These are phyloP conservation scores for Henckelia pumila DNA, from an alignment of 257 asterid genomes.

Conservation along the genomic window DNA sequence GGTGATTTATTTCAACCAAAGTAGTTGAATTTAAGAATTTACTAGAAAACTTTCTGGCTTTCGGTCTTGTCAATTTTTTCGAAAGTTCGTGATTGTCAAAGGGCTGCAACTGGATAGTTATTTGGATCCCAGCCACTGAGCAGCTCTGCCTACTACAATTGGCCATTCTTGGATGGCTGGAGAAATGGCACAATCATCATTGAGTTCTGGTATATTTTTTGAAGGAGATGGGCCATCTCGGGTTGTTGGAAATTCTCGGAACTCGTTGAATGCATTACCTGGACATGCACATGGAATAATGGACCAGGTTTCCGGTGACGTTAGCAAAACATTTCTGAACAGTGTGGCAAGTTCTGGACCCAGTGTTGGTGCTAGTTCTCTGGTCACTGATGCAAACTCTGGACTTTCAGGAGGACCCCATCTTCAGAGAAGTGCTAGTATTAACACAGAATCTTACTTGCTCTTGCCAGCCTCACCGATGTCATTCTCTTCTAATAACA, in stretches of 20 bases:
- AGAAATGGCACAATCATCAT: slow-evolving; percentile 76
- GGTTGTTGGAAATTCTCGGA: slow-evolving; percentile 64
- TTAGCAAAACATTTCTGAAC: slow-evolving; percentile 55
- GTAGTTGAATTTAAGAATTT: slow-evolving; percentile 18
- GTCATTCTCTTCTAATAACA: slow-evolving; percentile 88
- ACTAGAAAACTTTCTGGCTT: background rate
- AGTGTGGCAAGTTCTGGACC: slow-evolving; percentile 81
- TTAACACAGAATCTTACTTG: slow-evolving; percentile 87
- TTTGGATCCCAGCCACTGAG: slow-evolving; percentile 37
- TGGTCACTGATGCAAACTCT: slow-evolving; percentile 97
- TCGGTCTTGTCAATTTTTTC: slow-evolving; percentile 2
- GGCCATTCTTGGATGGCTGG: slow-evolving; percentile 71
- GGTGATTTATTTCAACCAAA: slow-evolving; percentile 3
- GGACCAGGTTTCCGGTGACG: slow-evolving; percentile 59
- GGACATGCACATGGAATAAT: slow-evolving; percentile 52
- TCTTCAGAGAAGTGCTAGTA: slow-evolving; percentile 88
- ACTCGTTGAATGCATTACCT: slow-evolving; percentile 57
- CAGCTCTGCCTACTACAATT: slow-evolving; percentile 51
- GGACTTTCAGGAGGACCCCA: slow-evolving; percentile 89
- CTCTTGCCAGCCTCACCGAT: slow-evolving; percentile 95
- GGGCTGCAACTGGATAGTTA: slow-evolving; percentile 39
- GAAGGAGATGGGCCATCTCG: slow-evolving; percentile 80
- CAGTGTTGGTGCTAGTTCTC: slow-evolving; percentile 93
- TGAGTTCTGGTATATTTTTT: slow-evolving; percentile 76
- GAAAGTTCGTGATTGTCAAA: slow-evolving; percentile 9